phyloP scores from a whole-genome alignment of 2,329 filamentous ascomycete genomes.

The Fusarium domesticum region DNA sequence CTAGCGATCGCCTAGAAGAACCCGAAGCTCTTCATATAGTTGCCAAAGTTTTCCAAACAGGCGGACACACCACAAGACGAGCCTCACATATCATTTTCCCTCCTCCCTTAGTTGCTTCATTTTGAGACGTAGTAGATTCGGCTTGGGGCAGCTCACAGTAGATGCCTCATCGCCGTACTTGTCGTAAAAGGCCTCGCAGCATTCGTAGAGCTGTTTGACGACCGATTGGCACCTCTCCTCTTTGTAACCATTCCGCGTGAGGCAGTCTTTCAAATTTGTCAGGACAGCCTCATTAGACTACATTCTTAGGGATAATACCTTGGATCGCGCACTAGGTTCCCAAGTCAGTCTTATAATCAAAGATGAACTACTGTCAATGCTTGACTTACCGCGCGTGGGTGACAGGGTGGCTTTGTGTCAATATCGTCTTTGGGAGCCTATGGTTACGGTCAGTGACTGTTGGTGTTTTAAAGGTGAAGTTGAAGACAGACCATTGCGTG shows the following conservation, averaged over 20 bases:
- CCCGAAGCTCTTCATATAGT: slow-evolving; percentile 69
- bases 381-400: slow-evolving; percentile 72
- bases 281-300: background rate
- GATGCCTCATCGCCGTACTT: slow-evolving; percentile 72
- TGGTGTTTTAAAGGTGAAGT: no score
- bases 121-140: slow-evolving; percentile 75
- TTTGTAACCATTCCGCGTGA: slow-evolving; percentile 79
- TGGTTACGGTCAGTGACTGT: slow-evolving; percentile 5
- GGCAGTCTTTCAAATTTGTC: slow-evolving; percentile 60
- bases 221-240: slow-evolving; percentile 77
- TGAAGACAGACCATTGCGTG: slow-evolving; percentile 11
- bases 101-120: slow-evolving; percentile 66
- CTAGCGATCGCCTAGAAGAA: slow-evolving; percentile 94
- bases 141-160: slow-evolving; percentile 82
- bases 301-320: slow-evolving; percentile 47
- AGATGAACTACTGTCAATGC: background rate
- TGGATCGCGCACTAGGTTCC: slow-evolving; percentile 79
- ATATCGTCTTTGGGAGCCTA: slow-evolving; percentile 63
- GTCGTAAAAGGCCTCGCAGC: slow-evolving; percentile 86
- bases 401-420: slow-evolving; percentile 73
- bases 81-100: slow-evolving; percentile 45
- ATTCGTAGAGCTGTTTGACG: slow-evolving; percentile 86
- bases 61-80: slow-evolving; percentile 43
- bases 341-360: slow-evolving; percentile 6
- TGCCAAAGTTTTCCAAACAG: slow-evolving; percentile 53